Evolutionary conservation across 208 protist species (phyloP).

Genomic region (Trypanosoma avium): DNA sequence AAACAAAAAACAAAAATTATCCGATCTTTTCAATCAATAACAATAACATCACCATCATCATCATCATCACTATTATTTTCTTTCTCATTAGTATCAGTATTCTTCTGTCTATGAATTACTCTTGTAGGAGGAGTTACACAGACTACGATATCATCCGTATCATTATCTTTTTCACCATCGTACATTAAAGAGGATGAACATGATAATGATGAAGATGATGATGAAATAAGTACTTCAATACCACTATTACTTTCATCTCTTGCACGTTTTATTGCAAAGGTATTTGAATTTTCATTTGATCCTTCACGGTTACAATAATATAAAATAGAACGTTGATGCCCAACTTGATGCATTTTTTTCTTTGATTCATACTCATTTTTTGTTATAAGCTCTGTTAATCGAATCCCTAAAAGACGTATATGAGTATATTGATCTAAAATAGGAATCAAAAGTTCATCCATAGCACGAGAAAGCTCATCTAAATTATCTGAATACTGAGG

Average conservation of each 20-base stretch:
- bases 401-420: slow-evolving; percentile 77
- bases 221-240: background rate
- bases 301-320: background rate
- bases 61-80: no score
- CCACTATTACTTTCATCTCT: background rate
- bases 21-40: slow-evolving; percentile 7
- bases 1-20: background rate
- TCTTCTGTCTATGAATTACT: no score
- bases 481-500: slow-evolving; percentile 39
- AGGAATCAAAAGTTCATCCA: slow-evolving; percentile 66
- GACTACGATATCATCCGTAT: slow-evolving; percentile 10
- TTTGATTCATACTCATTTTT: slow-evolving; percentile 18
- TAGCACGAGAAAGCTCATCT: slow-evolving; percentile 42
- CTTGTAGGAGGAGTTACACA: slow-evolving; percentile 8
- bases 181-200: no score
- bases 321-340: slow-evolving; percentile 3
- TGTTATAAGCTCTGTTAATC: slow-evolving; percentile 52
- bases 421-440: slow-evolving; percentile 41
- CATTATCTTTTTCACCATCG: background rate
- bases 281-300: background rate
- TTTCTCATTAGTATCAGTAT: no score
- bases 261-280: background rate
- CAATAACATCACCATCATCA: slow-evolving; percentile 5
- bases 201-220: no score
- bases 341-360: background rate